Percentiles rank a stretch among this genome's conserved stretches.
These are phyloP conservation scores for Strobilomyces confusus DNA, from an alignment of 768 basidiomycete species.

Conservation along the genomic window DNA sequence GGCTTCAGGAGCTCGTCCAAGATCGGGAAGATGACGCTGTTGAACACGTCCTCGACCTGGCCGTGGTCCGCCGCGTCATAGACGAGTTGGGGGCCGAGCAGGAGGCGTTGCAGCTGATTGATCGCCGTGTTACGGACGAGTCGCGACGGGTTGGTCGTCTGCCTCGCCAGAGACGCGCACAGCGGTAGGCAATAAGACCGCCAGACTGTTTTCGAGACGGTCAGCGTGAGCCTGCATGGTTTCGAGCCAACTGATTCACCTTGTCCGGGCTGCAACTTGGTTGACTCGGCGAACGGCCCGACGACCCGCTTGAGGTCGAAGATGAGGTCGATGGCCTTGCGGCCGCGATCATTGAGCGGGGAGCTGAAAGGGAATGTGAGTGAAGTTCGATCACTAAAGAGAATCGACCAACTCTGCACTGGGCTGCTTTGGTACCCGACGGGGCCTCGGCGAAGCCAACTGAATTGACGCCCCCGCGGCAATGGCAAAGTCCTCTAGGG, in stretches of 20 bases:
- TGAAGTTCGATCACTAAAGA: neutral
- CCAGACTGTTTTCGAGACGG: conserved; percentile 56
- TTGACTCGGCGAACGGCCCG: conserved; percentile 49
- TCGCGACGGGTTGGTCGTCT: conserved; percentile 79
- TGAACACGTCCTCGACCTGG: conserved; percentile 82
- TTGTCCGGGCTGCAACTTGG: conserved; percentile 36
- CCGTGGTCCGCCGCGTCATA: conserved; percentile 53
- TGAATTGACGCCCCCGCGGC: conserved; percentile 64
- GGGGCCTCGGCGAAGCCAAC: conserved; percentile 50
- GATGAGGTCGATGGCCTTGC: conserved; percentile 77
- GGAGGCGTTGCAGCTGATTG: conserved; percentile 74
- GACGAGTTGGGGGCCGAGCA: conserved; percentile 71
- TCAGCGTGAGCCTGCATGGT: conserved; percentile 1
- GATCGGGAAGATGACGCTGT: conserved; percentile 85
- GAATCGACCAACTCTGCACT: conserved; percentile 44
- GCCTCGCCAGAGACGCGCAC: conserved; percentile 67
- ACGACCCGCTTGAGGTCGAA: conserved; percentile 69
- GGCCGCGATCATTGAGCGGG: conserved; percentile 73
- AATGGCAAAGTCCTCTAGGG: conserved; percentile 85
- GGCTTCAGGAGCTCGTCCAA: conserved; percentile 88
- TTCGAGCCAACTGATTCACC: conserved; percentile 14
- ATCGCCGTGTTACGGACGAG: conserved; percentile 82
- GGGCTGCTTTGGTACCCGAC: conserved; percentile 47
- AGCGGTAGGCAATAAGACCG: conserved; percentile 71
- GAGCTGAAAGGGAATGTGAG: conserved; percentile 44